phyloP scores from a whole-genome alignment of 495 filamentous ascomycete genomes.

The Emericellopsis terricola region DNA sequence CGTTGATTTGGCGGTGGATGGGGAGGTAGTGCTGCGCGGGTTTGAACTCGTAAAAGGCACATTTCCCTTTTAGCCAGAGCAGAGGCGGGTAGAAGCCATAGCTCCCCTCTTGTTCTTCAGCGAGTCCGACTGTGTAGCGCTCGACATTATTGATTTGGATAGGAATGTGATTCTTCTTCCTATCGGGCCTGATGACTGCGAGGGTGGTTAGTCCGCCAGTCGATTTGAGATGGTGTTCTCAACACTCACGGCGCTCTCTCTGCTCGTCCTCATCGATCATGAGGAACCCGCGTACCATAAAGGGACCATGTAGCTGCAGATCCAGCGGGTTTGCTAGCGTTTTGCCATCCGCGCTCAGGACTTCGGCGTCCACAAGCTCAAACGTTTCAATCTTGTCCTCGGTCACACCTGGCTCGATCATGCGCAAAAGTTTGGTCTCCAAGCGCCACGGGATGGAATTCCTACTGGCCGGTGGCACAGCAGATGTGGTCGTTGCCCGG shows the following conservation, averaged over 20 bases:
- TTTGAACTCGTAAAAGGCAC: constrained; percentile 63
- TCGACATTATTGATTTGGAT: constrained; percentile 47
- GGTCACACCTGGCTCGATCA: constrained; percentile 4
- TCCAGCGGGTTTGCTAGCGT: constrained; percentile 24
- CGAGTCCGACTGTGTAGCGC: constrained; percentile 54
- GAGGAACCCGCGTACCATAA: constrained; percentile 23
- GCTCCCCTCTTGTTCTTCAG: constrained; percentile 39
- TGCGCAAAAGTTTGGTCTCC: constrained; percentile 18
- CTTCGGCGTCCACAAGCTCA: constrained; percentile 23
- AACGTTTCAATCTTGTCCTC: constrained; percentile 22
- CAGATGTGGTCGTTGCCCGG: constrained; percentile 14
- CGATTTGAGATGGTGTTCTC: too few species aligned
- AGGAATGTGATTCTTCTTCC: constrained; percentile 25
- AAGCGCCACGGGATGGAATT: constrained; percentile 10
- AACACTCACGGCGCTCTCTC: constrained; percentile 9
- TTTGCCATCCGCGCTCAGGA: constrained; percentile 20
- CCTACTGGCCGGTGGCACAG: constrained; percentile 10
- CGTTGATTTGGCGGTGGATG: constrained; percentile 46
- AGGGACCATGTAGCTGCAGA: constrained; percentile 20
- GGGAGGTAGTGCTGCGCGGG: constrained; percentile 40
- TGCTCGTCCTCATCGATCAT: constrained; percentile 19
- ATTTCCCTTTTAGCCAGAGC: too few species aligned
- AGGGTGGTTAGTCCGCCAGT: too few species aligned
- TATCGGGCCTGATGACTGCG: constrained; percentile 29
- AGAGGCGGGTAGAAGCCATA: too few species aligned